Evolutionary conservation across 495 filamentous ascomycete genomes (phyloP).

Genomic region (Aspergillus campestris): DNA sequence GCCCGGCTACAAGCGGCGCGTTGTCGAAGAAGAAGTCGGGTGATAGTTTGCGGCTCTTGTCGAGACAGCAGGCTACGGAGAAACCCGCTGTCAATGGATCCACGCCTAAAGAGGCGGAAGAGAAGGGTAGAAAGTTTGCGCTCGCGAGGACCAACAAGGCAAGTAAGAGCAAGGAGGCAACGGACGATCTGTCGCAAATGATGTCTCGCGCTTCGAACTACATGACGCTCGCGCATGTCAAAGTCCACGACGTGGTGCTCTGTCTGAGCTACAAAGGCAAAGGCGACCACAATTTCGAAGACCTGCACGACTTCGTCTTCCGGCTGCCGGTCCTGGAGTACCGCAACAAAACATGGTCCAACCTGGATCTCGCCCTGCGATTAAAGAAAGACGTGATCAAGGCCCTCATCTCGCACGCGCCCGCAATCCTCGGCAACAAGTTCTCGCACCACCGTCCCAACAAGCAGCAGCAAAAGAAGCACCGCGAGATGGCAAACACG

Average conservation of each 20-base stretch:
- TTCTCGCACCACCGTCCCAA: constrained; percentile 77
- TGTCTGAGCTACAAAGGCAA: constrained; percentile 96
- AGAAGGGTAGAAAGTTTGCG: constrained; percentile 48
- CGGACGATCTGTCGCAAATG: constrained; percentile 97
- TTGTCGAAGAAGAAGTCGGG: constrained; percentile 55
- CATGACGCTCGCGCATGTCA: constrained; percentile 94
- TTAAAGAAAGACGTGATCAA: constrained; percentile 91
- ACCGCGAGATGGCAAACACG: constrained; percentile 65
- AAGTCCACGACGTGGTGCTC: constrained; percentile 87
- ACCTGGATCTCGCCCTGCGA: constrained; percentile 83
- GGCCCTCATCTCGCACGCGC: constrained; percentile 89
- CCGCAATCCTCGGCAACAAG: constrained; percentile 96
- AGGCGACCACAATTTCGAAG: constrained; percentile 88
- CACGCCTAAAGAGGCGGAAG: constrained; percentile 44
- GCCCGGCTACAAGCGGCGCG: constrained; percentile 25
- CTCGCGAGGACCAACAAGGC: constrained; percentile 41
- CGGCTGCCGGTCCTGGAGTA: constrained; percentile 91
- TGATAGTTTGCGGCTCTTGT: constrained; percentile 52
- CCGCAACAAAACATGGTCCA: constrained; percentile 98
- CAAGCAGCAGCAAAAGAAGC: constrained; percentile 66
- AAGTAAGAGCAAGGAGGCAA: constrained; percentile 47
- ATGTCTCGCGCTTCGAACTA: constrained; percentile 90
- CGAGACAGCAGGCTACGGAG: constrained; percentile 40
- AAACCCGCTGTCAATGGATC: constrained; percentile 34
- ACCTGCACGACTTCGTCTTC: constrained; percentile 96